A percentile compares a stretch with the other conserved stretches of the same genome.
Evolutionary conservation across 345 rosid species (phyloP).

Genomic region (Acer campestre): DNA sequence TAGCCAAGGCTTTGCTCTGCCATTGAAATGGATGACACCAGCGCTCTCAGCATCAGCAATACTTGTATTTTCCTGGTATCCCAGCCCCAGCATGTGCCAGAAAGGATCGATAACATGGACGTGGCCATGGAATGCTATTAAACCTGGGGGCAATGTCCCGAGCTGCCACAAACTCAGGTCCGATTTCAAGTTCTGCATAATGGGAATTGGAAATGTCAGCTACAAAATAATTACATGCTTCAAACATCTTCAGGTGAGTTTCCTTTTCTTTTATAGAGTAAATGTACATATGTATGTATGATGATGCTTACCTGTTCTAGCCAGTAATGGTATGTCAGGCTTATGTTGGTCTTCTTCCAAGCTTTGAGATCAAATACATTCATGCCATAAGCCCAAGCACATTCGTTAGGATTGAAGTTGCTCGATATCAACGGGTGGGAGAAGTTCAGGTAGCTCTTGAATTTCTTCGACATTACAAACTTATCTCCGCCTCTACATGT

Average conservation of each 20-base stretch:
- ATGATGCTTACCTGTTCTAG: constrained; percentile 65
- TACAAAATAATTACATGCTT: too few relatives aligned
- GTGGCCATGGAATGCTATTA: constrained; percentile 91
- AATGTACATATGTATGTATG: not conserved
- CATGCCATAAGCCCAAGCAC: constrained; percentile 99
- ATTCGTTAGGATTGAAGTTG: constrained; percentile 72
- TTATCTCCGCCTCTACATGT: constrained; percentile 83
- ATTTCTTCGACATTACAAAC: constrained; percentile 82
- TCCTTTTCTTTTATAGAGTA: not conserved
- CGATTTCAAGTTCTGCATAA: constrained; percentile 84
- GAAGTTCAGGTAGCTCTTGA: constrained; percentile 90
- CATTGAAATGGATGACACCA: constrained; percentile 92
- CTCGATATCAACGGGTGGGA: constrained; percentile 70
- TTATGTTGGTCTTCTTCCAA: constrained; percentile 93
- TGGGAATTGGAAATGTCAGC: not conserved
- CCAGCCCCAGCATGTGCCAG: constrained; percentile 98
- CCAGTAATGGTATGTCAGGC: constrained; percentile 88
- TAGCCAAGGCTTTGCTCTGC: constrained; percentile 99
- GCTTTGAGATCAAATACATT: constrained; percentile 84
- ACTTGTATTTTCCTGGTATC: constrained; percentile 88
- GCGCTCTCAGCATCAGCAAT: constrained; percentile 64
- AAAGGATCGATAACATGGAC: constrained; percentile 85
- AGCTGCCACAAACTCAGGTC: constrained; percentile 98
- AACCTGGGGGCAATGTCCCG: constrained; percentile 91
- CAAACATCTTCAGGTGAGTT: too few relatives aligned